These are phyloP conservation scores for Neonectria hederae DNA, from an alignment of 2,329 filamentous ascomycete genomes.

Conservation along the genomic window DNA sequence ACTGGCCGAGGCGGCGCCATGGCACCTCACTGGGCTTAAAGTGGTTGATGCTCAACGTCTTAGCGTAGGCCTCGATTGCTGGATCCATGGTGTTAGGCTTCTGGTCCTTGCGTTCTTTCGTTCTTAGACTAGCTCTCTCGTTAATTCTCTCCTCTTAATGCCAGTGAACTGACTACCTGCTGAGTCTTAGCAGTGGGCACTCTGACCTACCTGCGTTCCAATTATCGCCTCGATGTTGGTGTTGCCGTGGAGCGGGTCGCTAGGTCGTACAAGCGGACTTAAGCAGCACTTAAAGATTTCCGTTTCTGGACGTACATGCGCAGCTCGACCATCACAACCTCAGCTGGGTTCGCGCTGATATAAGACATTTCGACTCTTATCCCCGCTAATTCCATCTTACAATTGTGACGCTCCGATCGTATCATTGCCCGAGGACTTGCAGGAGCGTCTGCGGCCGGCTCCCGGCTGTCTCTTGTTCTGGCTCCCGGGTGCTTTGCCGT, in stretches of 20 bases:
- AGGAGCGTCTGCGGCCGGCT: conserved; percentile 15
- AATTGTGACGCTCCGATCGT: neutral
- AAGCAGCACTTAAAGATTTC: conserved; percentile 26
- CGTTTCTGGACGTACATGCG: conserved; percentile 10
- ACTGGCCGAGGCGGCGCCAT: conserved; percentile 35
- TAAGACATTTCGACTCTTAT: conserved; percentile 15
- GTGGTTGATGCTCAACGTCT: conserved; percentile 33
- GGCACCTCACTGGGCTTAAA: conserved; percentile 36
- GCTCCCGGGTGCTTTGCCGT: conserved; percentile 1
- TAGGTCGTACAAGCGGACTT: conserved; percentile 10
- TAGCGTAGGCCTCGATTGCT: conserved; percentile 26
- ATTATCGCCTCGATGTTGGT: neutral
- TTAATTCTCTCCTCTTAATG: neutral
- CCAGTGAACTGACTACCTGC: neutral
- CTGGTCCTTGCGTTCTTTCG: neutral
- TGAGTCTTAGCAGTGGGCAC: neutral
- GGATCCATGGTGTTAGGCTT: conserved; percentile 25
- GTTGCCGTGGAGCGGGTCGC: neutral
- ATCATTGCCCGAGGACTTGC: neutral
- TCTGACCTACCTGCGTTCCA: neutral
- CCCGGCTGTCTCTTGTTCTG: conserved; percentile 18
- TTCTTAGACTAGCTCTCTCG: neutral
- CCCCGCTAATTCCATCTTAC: conserved; percentile 28
- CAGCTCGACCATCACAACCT: neutral
- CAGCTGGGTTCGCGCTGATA: neutral